Evolutionary conservation across 2,329 filamentous ascomycete genomes (phyloP), one percentile per base, ranked within the genome.

Genomic region (Huntiella savannae): DNA sequence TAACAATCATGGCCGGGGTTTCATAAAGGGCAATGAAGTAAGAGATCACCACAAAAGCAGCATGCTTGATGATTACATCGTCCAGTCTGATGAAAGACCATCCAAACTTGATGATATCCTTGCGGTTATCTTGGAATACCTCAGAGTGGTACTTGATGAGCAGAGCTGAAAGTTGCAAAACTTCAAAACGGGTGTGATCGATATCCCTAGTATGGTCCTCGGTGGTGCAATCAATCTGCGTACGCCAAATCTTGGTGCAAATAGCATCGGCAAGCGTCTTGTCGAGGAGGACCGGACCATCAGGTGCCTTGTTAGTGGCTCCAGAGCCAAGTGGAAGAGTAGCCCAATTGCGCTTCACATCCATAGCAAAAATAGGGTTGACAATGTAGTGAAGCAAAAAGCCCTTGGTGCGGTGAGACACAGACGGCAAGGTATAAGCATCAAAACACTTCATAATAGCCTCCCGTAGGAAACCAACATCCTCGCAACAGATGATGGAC

Each of bases 51-150:
- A 95, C 88, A 56, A 98, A 98, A 2, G 91, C 87, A 1, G 88
- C 91, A 59, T 96, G 91, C 61, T 98, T 98, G 67, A 96, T 98
- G 66, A 98, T 94, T 48, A 94, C 83, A 60, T 99, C 91, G 57
- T 99, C 92, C n/a, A 98, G 73, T 17, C 84, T 77, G 55, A 98
- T 98, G 58, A 94, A 96, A 13, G 87, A 94, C 91, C 91, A 99
- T 3, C 86, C 87, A 61, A 96, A 98, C 62, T 95, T 96, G 57
- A 98, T 98, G 51, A 98, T 88, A 53, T 98, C 91, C 62, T 98
- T 98, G 34, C 92, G 78, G 2, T 84, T 79, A 56, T 96, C 91
- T 54, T 92, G 82, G 1, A 98, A 73, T 46, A 86, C 82, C 32
- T 75, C 74, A 56, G 88, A 78, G 56, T 98, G 85, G 56, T 96